These are phyloP conservation scores for Microdochium trichocladiopsis DNA, from an alignment of 2,329 filamentous ascomycete species.

Conservation along the genomic window DNA sequence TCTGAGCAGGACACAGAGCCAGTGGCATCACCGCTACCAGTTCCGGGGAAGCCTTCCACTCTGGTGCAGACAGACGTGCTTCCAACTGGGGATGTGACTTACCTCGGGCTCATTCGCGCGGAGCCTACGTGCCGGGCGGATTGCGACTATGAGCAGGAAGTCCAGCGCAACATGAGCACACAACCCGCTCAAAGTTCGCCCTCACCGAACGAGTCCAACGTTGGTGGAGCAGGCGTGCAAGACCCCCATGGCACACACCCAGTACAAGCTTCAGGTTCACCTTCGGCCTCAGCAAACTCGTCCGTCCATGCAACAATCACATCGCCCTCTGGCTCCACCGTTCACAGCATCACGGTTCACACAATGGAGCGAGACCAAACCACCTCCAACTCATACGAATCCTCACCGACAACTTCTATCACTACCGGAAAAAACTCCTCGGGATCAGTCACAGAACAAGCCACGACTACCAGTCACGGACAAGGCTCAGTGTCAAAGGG, in stretches of 20 bases:
- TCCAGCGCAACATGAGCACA: not conserved
- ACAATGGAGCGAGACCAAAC: not conserved
- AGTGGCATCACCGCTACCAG: constrained; percentile 14
- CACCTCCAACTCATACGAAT: not conserved
- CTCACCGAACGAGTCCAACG: not conserved
- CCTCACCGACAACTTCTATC: not conserved
- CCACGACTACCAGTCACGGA: not conserved
- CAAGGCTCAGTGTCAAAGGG: not conserved
- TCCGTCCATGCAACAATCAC: not conserved
- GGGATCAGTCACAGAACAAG: not conserved
- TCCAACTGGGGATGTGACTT: not conserved
- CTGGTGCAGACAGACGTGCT: not conserved
- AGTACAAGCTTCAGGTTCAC: not conserved
- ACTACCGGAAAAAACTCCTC: not conserved
- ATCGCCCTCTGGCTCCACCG: not conserved
- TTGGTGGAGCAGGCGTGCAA: not conserved
- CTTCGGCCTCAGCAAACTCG: not conserved
- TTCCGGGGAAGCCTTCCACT: not conserved
- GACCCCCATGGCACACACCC: not conserved
- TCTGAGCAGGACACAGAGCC: constrained; percentile 7
- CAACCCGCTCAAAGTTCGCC: not conserved
- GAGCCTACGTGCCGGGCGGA: not conserved
- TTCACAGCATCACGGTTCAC: not conserved
- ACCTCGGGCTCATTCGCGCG: not conserved
- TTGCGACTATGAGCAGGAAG: not conserved